A percentile compares a stretch with the other conserved stretches of the same genome.
These are phyloP conservation scores for Vitis labrusca DNA, from an alignment of 164 flowering plant species.

Conservation along the genomic window DNA sequence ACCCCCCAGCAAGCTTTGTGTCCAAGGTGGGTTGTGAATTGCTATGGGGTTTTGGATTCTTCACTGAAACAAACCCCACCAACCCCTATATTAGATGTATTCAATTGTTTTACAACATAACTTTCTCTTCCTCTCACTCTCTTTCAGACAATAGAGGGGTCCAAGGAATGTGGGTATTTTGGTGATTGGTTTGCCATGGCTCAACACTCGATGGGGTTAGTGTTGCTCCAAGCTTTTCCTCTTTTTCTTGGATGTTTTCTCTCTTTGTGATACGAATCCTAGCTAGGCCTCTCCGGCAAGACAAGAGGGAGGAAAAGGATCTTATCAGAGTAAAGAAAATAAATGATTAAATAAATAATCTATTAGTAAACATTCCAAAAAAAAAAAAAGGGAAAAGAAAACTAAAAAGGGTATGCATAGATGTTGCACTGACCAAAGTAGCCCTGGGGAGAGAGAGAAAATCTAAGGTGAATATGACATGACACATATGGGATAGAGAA, in stretches of 20 bases:
- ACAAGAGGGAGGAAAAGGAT: not conserved
- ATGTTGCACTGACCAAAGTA: slow-evolving; percentile 9
- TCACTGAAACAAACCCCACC: slow-evolving; percentile 25
- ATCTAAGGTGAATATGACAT: slow-evolving; percentile 24
- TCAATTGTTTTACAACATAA: slow-evolving; percentile 3
- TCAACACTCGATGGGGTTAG: slow-evolving; percentile 21
- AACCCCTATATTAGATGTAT: not conserved
- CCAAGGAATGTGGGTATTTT: slow-evolving; percentile 31
- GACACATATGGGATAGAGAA: slow-evolving; percentile 20
- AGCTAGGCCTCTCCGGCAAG: slow-evolving; percentile 3
- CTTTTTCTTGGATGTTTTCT: slow-evolving; percentile 4
- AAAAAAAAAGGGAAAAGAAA: not conserved
- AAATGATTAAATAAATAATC: not conserved
- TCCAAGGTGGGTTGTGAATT: slow-evolving; percentile 8
- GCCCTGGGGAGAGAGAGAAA: slow-evolving; percentile 18
- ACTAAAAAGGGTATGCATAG: not conserved
- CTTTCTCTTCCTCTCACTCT: slow-evolving; percentile 18
- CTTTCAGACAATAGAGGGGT: slow-evolving; percentile 16
- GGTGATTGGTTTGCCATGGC: slow-evolving; percentile 28
- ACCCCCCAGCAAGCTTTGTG: slow-evolving; percentile 1
- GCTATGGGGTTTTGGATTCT: slow-evolving; percentile 10
- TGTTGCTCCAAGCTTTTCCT: slow-evolving; percentile 5
- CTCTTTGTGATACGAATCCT: slow-evolving; percentile 20
- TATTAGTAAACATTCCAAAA: not conserved
- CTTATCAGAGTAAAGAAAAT: too few species aligned